Evolutionary conservation across 192 early-diverging fungal genomes (phyloP), one percentile per base, ranked within the genome.

Genomic region (Backusella macrospora): DNA sequence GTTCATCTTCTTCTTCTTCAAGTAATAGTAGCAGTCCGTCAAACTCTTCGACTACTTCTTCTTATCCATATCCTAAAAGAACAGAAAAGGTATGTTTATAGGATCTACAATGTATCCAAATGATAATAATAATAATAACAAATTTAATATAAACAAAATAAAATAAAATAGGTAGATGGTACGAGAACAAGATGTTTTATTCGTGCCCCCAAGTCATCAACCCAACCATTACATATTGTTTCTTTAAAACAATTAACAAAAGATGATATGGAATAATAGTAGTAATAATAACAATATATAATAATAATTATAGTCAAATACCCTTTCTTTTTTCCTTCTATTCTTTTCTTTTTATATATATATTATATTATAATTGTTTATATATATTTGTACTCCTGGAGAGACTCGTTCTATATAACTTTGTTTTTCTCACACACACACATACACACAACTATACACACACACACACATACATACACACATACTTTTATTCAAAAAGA

Each of bases 161-260:
- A 68, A 38, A 42, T 23, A 18, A 8, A 37, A 49, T 71, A 49
- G 43, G 21, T 34, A 23, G 43, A 40, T 68, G 40, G 66, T 10
- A 59, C 52, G 12, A 68, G 44, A 4, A 72, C 48, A 44, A 62
- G 62, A 45, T 72, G 71, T 62, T 72, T 62, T 62, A 72, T 72
- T 62, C 71, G 55, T 62, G 71, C 40, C 13, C 71, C 71, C 10
- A 37, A 59, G 15, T 15, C 37, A 29, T 62, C 71, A 26, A 43
- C 62, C 45, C 52, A 63, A 62, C 40, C 55, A 62, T 40, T 72
- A 15, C 71, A 47, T 23, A 62, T 72, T 16, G 55, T 72, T 16
- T 43, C 71, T 15, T 59, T 72, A 49, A 52, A 29, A 59, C 48
- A 39, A 52, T 37, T 40, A 37, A 38, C 42, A n/a, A 71, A 68